Evolutionary conservation across 768 basidiomycete genomes (phyloP), one percentile per base, ranked within the genome.

Genomic region (Serendipita vermifera): DNA sequence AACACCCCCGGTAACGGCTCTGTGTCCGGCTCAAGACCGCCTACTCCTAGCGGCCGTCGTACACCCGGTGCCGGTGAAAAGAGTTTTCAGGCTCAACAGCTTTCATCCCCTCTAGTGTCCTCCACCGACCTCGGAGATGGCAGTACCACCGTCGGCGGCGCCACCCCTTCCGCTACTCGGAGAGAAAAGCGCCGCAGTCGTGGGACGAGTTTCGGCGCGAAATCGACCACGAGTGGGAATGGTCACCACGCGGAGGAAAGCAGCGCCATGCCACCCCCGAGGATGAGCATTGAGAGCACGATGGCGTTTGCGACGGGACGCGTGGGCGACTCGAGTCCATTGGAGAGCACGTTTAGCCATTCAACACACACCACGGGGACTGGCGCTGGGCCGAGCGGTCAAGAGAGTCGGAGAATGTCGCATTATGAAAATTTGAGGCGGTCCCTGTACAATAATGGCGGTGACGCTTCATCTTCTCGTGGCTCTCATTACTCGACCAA

Each of bases 321-420:
- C 9, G 26, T 17, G 39, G 46, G 46, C 7, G 46, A 22, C 22
- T 7, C n/a, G 5, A 51, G 46, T 31, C 46, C 46, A 5, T 15
- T 31, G 9, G 46, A 51, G 24, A 51, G 46, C 27, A 22, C 46
- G 24, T 51, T 51, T 51, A 51, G 46, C 24, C 46, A 51, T 31
- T 24, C 46, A n/a, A 51, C 46, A 3, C 32, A 22, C 17, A 31
- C 46, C 5, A 51, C 46, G 15, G 39, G 39, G 39, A n/a, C 27
- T n/a, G 39, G 39, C 17, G 39, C 27, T 7, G 39, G 39, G 26
- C 39, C 17, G 15, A 17, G 17, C 17, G 32, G 32, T 51, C 46
- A 31, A 15, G 46, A 51, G 29, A 4, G 20, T 20, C n/a, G n/a
- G n/a, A n/a, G n/a, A n/a, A 31, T 51, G 46, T 22, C n/a, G 22